Conservation (phyloP, 352 stramenopile genomes). For the Achlya hypogyna region DNA sequence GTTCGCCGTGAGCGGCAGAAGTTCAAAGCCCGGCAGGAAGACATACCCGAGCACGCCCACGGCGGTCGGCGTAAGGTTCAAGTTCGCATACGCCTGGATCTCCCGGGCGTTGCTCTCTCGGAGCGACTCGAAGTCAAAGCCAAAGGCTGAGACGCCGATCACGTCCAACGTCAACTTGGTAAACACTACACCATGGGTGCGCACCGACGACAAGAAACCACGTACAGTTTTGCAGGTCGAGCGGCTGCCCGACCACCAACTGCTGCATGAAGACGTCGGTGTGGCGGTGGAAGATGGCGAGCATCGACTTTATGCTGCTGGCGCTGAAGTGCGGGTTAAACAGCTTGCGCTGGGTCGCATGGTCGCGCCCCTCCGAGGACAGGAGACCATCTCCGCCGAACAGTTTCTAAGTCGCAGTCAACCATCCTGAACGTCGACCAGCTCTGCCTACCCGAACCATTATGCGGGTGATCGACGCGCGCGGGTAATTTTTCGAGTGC, state of each 20-base stretch:
- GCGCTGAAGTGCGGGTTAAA: constrained; percentile 2
- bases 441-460: not conserved
- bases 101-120: not conserved
- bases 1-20: not conserved
- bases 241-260: not conserved
- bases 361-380: not conserved
- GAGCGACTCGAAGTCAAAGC: constrained; percentile 4
- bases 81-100: not conserved
- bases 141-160: constrained; percentile 10
- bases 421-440: not conserved
- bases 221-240: not conserved
- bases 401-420: not conserved
- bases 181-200: not conserved
- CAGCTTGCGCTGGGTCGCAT: not conserved
- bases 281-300: not conserved
- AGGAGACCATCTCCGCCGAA: not conserved
- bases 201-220: not conserved
- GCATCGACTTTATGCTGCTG: not conserved
- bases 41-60: not conserved
- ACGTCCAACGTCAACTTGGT: constrained; percentile 6
- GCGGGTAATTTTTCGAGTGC: not conserved
- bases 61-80: not conserved
- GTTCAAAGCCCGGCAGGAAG: not conserved
- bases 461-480: not conserved
- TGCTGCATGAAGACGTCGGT: not conserved